Base-by-base conservation (phyloP, 495 filamentous ascomycete species). In the Daldinia concentrica region DNA sequence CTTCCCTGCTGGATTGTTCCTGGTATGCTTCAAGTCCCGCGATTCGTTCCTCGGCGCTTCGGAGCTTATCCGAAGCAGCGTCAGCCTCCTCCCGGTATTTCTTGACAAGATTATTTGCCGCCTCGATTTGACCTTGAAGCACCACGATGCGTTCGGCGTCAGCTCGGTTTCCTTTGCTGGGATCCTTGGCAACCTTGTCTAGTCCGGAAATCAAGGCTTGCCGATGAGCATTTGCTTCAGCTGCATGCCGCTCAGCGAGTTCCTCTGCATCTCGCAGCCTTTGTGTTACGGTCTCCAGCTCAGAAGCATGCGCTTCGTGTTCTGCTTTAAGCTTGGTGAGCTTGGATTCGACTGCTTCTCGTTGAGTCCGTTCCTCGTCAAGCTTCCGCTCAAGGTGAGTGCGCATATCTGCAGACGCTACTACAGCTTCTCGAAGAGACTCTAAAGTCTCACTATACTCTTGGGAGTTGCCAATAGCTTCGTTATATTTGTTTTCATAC, bases 21-120 rank as follows among this genome's bases (percentile, higher is more conserved):
- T 99, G 95, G 77, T 97, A 97, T 2, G 92, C 92, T 80, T 99
- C 95, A 5, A 99, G 85, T 3, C 95, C 94, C 15, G 95, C 96
- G 76, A 99, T 98, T 6, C 96, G 88, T 78, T 97, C 96, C 79
- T 98, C 97, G 7, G 95, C 95, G 57, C 92, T 89, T 9, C 94
- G 90, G 36, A 99, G 86, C 78, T 93, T 97, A 71, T 97, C 93
- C 2, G 92, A 89, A 1, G 94, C 93, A 19, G 85, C 80, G 77
- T 99, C 93, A n/a, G 95, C 95, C 58, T 95, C 94, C 41, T 89
- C 84, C 78, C 97, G 94, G 73, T 95, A 97, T 69, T 92, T 91
- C 76, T 90, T 90, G 43, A 93, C 93, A 65, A 98, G 81, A 6
- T 85, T 85, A 73, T 92, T 94, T 32, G 95, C 92, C 26, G 89